Evolutionary conservation across 1,139 yeast species (phyloP), one percentile per base, ranked within the genome.

Genomic region (Yamadazyma songkhlaensis): DNA sequence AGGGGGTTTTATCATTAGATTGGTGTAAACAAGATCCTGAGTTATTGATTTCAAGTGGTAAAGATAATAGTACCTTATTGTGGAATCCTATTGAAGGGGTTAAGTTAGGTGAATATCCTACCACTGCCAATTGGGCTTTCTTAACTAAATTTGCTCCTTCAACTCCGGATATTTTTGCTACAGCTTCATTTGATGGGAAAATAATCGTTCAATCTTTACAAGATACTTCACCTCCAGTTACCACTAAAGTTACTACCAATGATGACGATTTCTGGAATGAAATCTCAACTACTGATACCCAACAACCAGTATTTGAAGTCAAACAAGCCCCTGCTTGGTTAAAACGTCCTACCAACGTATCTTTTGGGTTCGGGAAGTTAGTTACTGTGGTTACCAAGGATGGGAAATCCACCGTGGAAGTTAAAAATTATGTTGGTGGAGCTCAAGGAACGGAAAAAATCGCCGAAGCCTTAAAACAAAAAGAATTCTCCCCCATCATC

Each of bases 361-460:
- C 81, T 4, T 94, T 94, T 68, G 98, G 96, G 0, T 92, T 89
- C 64, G 98, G 98, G 39, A 95, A 96, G 31, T 88, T 86, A 62
- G 61, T 92, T 34, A 95, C 85, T 6, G 60, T 72, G 8, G 79
- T 87, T 23, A 58, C 62, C 31, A 66, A 69, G 25, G 63, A 63
- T 22, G 72, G 72, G 29, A 59, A 70, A 24, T 25, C 29, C 2
- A 67, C 66, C 10, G 70, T 88, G 12, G 57, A 61, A 11, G 71
- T 88, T 39, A 58, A 71, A 25, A 79, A 76, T 47, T 72, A 79
- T 40, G 61, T 64, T 12, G 56, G 55, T n/a, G 59, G 42, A 40
- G 59, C 57, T 51, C 66, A 51, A 59, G 67, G 41, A 40, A 66
- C 72, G 41, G 67, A 62, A 45, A 72, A 62, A 36, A 70, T 89